Base-by-base conservation (phyloP, 495 filamentous ascomycete genomes). In the Massariosphaeria phaeospora region DNA sequence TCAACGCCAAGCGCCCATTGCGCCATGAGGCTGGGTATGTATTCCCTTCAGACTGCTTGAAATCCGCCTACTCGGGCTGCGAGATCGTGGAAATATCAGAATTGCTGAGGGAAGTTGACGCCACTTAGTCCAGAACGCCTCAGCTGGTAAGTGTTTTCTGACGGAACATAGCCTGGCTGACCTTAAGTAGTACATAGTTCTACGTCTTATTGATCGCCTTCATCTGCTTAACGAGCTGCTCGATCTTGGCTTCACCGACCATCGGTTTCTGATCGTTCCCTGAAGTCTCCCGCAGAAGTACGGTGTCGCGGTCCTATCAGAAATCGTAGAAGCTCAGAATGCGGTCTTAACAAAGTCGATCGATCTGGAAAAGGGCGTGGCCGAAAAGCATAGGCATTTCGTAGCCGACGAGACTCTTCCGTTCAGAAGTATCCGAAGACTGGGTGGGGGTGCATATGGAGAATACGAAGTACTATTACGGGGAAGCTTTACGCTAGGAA, bases 161-260 rank as follows among this genome's bases (percentile, higher is more conserved):
- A n/a, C n/a, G n/a, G n/a, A n/a, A n/a, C n/a, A n/a, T n/a, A n/a
- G n/a, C n/a, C n/a, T n/a, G n/a, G n/a, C n/a, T n/a, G n/a, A n/a
- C n/a, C n/a, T n/a, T n/a, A n/a, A n/a, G n/a, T n/a, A n/a, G n/a
- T 57, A 61, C 26, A 44, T 57, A 17, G 52, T 61, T 25, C 43
- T 61, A 15, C 57, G 57, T 0, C 18, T 15, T 12, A 57, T 61
- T 42, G 45, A 38, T n/a, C 26, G 35, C 11, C 46, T 61, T 4
- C 17, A 49, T 36, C n/a, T 44, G n/a, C 52, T 61, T 17, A 35
- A 55, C 17, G 26, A 30, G 2, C 35, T 61, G 17, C 27, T 61
- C 23, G 57, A 46, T 9, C n/a, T 23, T 15, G 57, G 57, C 12
- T 55, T 60, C 33, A 15, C 51, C 9, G 52, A 61, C 29, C 36